These are phyloP conservation scores for Sordaria brevicollis DNA, from an alignment of 495 filamentous ascomycete genomes.

Conservation along the genomic window DNA sequence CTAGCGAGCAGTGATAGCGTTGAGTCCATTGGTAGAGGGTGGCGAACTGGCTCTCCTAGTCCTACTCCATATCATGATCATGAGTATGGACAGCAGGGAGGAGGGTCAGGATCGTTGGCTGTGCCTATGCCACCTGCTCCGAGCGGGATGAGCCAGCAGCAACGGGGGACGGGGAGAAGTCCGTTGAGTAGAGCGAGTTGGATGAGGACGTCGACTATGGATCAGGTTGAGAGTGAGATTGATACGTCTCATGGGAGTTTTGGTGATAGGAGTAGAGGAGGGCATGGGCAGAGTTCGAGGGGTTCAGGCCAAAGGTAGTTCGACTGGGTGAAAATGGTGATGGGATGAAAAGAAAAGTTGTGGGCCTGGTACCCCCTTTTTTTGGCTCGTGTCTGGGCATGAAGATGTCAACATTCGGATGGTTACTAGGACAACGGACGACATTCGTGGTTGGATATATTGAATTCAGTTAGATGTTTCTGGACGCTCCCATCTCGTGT, in stretches of 20 bases:
- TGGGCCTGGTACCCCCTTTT: background rate
- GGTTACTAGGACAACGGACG: background rate
- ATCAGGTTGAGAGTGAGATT: slow-evolving; percentile 19
- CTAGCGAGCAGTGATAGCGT: slow-evolving; percentile 24
- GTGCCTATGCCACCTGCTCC: background rate
- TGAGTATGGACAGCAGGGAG: slow-evolving; percentile 1
- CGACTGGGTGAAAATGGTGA: background rate
- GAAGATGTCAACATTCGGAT: background rate
- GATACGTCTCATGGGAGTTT: slow-evolving; percentile 1
- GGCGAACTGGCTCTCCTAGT: background rate
- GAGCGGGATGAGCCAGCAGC: background rate
- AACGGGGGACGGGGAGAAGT: slow-evolving; percentile 17
- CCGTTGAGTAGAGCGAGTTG: slow-evolving; percentile 24
- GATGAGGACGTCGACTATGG: slow-evolving; percentile 16
- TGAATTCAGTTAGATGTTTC: background rate
- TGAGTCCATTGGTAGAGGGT: slow-evolving; percentile 2
- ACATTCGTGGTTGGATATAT: background rate
- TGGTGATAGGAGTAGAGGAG: background rate
- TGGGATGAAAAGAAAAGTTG: background rate
- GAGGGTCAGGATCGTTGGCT: background rate
- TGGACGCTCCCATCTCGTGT: background rate
- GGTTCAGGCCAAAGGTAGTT: background rate
- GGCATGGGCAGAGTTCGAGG: background rate
- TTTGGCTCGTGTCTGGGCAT: background rate
- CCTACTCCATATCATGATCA: background rate